Percentiles rank a stretch among this genome's conserved stretches.
These are phyloP conservation scores for Leptomonas pyrrhocoris DNA, from an alignment of 208 protist genomes.

Conservation along the genomic window DNA sequence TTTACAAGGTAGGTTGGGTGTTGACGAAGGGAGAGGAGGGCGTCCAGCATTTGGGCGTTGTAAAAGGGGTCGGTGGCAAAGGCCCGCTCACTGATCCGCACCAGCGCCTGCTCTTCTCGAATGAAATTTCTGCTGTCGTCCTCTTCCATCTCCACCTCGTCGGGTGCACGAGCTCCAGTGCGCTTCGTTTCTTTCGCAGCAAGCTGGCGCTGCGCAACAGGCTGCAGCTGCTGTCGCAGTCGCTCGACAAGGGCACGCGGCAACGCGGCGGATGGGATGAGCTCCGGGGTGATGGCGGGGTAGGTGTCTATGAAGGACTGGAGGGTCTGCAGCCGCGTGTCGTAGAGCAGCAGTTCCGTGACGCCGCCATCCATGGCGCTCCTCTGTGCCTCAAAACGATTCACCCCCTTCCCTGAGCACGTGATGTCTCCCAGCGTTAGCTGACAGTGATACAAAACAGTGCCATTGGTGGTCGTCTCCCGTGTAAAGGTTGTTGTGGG, in stretches of 20 bases:
- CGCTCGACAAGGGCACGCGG: conserved; percentile 28
- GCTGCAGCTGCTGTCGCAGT: conserved; percentile 18
- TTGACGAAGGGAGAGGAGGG: conserved; percentile 37
- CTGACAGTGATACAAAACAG: conserved; percentile 41
- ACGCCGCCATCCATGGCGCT: conserved; percentile 52
- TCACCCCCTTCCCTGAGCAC: conserved; percentile 63
- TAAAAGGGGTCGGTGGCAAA: conserved; percentile 36
- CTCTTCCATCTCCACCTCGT: not conserved
- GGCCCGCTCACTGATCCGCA: conserved; percentile 16
- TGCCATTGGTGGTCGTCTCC: conserved; percentile 7
- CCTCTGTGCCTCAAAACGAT: conserved; percentile 80
- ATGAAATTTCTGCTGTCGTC: conserved; percentile 2
- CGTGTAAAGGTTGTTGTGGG: conserved; percentile 39
- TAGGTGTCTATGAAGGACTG: conserved; percentile 56
- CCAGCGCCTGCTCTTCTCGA: conserved; percentile 23
- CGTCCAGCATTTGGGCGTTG: conserved; percentile 36
- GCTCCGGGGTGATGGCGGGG: conserved; percentile 45
- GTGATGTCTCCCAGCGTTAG: conserved; percentile 47
- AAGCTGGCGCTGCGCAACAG: conserved; percentile 16
- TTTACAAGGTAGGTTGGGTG: conserved; percentile 53
- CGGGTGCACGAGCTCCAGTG: not conserved
- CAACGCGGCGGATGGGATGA: conserved; percentile 48
- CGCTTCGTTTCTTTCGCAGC: not conserved
- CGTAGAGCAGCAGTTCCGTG: conserved; percentile 64
- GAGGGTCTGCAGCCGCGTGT: conserved; percentile 60